phyloP scores from a whole-genome alignment of 2,329 filamentous ascomycete species.

The Eutypella sp. region DNA sequence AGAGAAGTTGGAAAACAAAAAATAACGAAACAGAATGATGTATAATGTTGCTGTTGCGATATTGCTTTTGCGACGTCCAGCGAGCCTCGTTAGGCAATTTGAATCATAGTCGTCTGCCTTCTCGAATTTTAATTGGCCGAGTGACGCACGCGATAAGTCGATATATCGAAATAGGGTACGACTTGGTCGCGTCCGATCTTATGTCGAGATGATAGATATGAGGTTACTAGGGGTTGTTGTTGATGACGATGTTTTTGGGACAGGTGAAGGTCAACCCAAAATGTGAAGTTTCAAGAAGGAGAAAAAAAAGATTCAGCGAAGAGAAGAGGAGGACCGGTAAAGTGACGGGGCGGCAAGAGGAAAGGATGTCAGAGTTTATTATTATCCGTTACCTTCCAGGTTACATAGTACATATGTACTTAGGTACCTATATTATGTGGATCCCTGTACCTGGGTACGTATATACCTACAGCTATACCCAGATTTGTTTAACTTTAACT shows the following conservation, averaged over 20 bases:
- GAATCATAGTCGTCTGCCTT: neutral
- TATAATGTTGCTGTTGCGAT: too few relatives aligned
- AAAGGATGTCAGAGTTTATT: constrained; percentile 1
- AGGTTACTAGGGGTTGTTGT: neutral
- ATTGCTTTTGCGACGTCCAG: neutral
- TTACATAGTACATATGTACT: too few relatives aligned
- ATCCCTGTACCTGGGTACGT: too few relatives aligned
- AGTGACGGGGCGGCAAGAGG: neutral
- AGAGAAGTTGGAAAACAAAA: too few relatives aligned
- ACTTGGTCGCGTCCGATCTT: neutral
- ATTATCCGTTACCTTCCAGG: constrained; percentile 2
- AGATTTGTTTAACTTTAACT: neutral
- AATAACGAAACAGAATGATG: too few relatives aligned
- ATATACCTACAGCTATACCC: too few relatives aligned
- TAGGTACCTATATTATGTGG: too few relatives aligned
- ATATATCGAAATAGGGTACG: neutral
- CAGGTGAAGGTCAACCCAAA: neutral
- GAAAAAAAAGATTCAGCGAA: neutral
- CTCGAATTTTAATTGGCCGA: too few relatives aligned
- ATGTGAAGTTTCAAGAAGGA: neutral
- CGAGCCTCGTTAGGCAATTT: neutral
- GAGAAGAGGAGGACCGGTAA: neutral
- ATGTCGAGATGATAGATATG: neutral
- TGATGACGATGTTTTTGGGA: neutral
- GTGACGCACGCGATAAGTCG: too few relatives aligned